Conservation (phyloP, 2,329 filamentous ascomycete genomes). For the Cladosporium oxysporum region DNA sequence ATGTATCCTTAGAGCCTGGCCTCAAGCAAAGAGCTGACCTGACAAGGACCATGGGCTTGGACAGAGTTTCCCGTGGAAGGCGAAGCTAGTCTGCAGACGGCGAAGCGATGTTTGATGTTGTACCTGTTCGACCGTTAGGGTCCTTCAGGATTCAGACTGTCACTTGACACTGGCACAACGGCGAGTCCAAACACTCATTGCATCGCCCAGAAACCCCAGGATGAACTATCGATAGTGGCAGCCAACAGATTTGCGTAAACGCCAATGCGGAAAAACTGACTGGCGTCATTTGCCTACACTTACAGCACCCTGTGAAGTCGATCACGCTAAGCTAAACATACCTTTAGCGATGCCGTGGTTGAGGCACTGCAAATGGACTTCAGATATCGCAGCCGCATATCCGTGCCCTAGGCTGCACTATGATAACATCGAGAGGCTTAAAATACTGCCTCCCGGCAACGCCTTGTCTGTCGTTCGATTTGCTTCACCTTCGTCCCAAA, state of each 20-base stretch:
- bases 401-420: background rate
- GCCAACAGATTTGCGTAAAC: background rate
- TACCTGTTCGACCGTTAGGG: background rate
- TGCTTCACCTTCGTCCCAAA: background rate
- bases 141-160: background rate
- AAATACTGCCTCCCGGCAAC: background rate
- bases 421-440: background rate
- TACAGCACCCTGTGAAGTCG: background rate
- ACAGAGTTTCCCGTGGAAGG: background rate
- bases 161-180: background rate
- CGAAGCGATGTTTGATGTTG: background rate
- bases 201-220: background rate
- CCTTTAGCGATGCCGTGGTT: background rate
- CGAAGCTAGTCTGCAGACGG: background rate
- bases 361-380: background rate
- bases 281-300: background rate
- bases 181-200: background rate
- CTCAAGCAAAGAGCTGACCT: background rate
- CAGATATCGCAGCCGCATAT: background rate
- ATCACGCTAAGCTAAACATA: background rate
- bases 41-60: background rate
- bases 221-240: background rate
- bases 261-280: background rate
- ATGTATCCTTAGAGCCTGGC: background rate
- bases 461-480: background rate